Evolutionary conservation across 2,329 filamentous ascomycete genomes (phyloP).

Genomic region (Xylariaceae sp.): DNA sequence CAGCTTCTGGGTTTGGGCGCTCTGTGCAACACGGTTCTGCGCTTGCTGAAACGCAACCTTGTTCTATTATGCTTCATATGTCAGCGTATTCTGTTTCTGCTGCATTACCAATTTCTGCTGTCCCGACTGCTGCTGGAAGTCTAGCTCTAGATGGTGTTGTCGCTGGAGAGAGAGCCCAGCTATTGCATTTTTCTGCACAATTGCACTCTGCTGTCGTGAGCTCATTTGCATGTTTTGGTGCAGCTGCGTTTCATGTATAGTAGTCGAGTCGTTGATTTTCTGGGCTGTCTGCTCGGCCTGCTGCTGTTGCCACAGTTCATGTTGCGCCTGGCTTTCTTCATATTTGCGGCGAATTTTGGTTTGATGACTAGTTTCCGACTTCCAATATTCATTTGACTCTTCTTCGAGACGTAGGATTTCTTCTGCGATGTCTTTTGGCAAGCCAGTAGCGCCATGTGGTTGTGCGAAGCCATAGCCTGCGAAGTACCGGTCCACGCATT

Average conservation of each 20-base stretch:
- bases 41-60: slow-evolving; percentile 7
- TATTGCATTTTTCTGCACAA: slow-evolving; percentile 6
- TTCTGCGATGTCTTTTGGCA: slow-evolving; percentile 18
- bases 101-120: slow-evolving; percentile 2
- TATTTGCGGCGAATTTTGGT: slow-evolving; percentile 10
- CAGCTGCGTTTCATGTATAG: slow-evolving; percentile 1
- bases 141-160: slow-evolving; percentile 9
- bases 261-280: slow-evolving; percentile 16
- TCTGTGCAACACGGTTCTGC: no score
- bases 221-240: slow-evolving; percentile 7
- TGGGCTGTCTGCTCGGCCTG: slow-evolving; percentile 34
- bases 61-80: slow-evolving; percentile 1
- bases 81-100: background rate
- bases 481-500: slow-evolving; percentile 13
- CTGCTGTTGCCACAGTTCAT: slow-evolving; percentile 6
- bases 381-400: slow-evolving; percentile 7
- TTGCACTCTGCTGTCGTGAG: background rate
- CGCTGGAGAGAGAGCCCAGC: slow-evolving; percentile 2
- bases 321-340: slow-evolving; percentile 9
- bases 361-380: slow-evolving; percentile 11
- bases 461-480: slow-evolving; percentile 10
- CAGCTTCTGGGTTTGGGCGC: no score
- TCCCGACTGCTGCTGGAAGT: slow-evolving; percentile 1
- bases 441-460: slow-evolving; percentile 11
- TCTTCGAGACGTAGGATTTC: slow-evolving; percentile 12